Evolutionary conservation across 2,329 filamentous ascomycete species (phyloP).

Genomic region (Diaporthe nobilis): DNA sequence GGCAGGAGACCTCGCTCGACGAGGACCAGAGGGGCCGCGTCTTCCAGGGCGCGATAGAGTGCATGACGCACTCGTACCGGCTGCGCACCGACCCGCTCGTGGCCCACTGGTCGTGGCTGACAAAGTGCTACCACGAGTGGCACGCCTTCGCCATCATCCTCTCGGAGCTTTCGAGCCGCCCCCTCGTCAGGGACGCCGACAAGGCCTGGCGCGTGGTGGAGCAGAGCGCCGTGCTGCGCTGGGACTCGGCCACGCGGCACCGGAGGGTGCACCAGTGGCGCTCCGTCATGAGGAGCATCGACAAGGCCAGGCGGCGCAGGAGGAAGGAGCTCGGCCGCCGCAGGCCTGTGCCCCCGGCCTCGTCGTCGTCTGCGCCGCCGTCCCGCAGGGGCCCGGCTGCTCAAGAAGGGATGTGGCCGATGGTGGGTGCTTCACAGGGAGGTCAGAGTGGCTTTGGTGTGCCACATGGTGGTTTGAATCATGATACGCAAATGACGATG

Average conservation of each 20-base stretch:
- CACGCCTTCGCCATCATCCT: slow-evolving; percentile 19
- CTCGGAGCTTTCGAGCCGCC: background rate
- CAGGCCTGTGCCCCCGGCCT: background rate
- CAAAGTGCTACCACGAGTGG: slow-evolving; percentile 29
- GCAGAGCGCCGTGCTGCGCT: slow-evolving; percentile 13
- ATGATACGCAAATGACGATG: background rate
- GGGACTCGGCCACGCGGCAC: slow-evolving; percentile 15
- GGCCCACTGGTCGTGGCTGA: slow-evolving; percentile 16
- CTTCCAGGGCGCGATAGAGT: slow-evolving; percentile 17
- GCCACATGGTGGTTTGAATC: background rate
- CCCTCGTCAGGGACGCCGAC: slow-evolving; percentile 8
- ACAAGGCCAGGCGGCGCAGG: slow-evolving; percentile 5
- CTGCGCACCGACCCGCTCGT: slow-evolving; percentile 9
- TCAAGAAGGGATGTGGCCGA: background rate
- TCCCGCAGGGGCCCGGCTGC: background rate
- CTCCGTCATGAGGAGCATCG: slow-evolving; percentile 21
- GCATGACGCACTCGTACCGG: slow-evolving; percentile 15
- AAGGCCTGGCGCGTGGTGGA: slow-evolving; percentile 21
- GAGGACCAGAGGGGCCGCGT: slow-evolving; percentile 15
- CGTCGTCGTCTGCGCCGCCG: background rate
- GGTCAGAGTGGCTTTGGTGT: background rate
- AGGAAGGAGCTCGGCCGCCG: slow-evolving; percentile 3
- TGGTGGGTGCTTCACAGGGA: background rate
- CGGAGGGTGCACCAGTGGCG: slow-evolving; percentile 19
- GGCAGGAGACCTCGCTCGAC: background rate